Base-by-base conservation (phyloP, 2,329 filamentous ascomycete species). In the Aaosphaeria pasadenensis region DNA sequence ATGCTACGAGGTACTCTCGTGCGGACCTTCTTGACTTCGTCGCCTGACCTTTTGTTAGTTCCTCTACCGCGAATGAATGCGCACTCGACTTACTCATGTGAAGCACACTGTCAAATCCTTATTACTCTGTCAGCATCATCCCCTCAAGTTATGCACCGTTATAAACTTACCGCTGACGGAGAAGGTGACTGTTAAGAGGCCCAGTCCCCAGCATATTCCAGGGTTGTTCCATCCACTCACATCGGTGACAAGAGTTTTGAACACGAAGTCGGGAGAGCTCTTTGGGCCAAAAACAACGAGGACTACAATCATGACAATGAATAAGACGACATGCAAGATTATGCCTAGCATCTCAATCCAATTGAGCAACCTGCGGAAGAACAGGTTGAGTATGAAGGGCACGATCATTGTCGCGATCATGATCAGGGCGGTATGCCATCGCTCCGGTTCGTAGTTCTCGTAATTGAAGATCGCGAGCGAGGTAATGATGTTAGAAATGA, bases 401-500 rank as follows among this genome's bases (percentile, higher is more conserved):
- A 74, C 50, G 1, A 66, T 24, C n/a, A 66, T 61, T 35, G 75
- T 55, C 1, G 71, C 74, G 52, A 72, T 76, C 44, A 73, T 70
- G 1, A 80, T 58, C 1, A 81, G 59, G 0, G 76, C 79, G 1
- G 68, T 55, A n/a, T 81, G 75, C 75, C 74, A 79, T 38, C 60
- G 59, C 7, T 70, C 54, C 0, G 64, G 61, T 0, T 53, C 51
- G 46, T 77, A 78, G 3, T 59, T 52, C 0, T 67, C 64, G 30
- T 72, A 69, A 46, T 71, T 74, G 28, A 78, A 54, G 3, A 58
- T 55, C 33, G 59, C 51, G 1, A 66, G 51, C 3, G 52, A 60
- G 7, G 52, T 40, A 11, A 61, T 49, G 29, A 63, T 48, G 11
- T 60, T 63, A 1, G 57, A 57, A 6, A 58, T 49, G 6, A 64